Evolutionary conservation across 768 basidiomycete species (phyloP), one percentile per base, ranked within the genome.

Genomic region (Gautieria morchelliformis): DNA sequence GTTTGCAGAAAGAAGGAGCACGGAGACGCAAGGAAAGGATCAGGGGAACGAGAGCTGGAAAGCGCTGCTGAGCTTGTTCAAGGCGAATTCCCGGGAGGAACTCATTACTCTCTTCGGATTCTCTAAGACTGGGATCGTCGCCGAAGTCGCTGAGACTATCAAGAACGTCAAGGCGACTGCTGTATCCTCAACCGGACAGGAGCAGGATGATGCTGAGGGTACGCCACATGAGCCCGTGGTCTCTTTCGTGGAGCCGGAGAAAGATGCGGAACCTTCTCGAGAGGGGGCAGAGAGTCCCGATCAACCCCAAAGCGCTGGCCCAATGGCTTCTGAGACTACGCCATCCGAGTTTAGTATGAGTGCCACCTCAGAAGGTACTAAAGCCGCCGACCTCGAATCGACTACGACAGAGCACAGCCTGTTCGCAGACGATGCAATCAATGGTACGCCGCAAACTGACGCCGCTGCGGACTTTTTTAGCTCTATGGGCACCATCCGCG

Each of bases 31-130:
- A 63, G 60, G 7, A 60, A 63, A 68, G 27, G 49, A 60, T 3
- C 71, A 67, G 46, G 72, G 72, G 52, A 67, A 75, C 47, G 83
- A 80, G 14, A 80, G 83, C 7, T 96, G 93, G 93, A 93, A 86
- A 67, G 91, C 93, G 0, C 69, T 97, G n/a, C 69, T 84, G 52
- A 89, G 87, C 62, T 74, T 98, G 24, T 97, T 96, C 80, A 82
- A 83, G 62, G 85, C 92, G 0, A 81, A 94, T 67, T 93, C 92
- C 9, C 75, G 92, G 55, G 89, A 94, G 27, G 93, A 97, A 70
- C 76, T 98, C 5, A 85, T 98, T 49, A 86, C 85, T 1, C 71
- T 97, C 1, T 78, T 99, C 14, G 95, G 94, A 0, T 97, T 94
- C 69, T 94, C 92, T 3, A 94, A 95, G 70, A 80, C 78, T 10